A percentile compares a stretch with the other conserved stretches of the same genome.
phyloP scores from a whole-genome alignment of 345 rosid species.

The Salix suchowensis region DNA sequence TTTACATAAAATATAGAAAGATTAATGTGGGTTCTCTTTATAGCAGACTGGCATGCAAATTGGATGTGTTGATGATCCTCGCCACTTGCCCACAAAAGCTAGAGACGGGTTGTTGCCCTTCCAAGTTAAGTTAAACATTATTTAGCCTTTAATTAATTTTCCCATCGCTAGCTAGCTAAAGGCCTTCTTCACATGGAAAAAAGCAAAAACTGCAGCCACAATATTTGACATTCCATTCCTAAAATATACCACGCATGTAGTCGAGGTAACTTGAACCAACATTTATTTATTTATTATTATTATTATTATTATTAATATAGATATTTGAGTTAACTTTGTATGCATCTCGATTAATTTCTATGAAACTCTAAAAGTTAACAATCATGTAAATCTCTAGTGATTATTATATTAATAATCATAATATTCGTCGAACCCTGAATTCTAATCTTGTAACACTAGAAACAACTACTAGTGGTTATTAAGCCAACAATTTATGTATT shows the following conservation, averaged over 20 bases:
- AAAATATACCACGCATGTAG: background rate
- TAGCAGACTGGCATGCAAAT: constrained; percentile 4
- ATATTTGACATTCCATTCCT: background rate
- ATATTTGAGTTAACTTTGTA: too few relatives aligned
- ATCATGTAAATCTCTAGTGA: accelerated
- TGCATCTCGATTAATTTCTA: too few relatives aligned
- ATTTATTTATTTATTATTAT: too few relatives aligned
- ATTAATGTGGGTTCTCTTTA: background rate
- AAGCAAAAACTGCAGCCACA: background rate
- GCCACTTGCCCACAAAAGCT: constrained; percentile 9
- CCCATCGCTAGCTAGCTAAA: background rate
- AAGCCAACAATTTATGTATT: background rate
- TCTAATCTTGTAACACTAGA: too few relatives aligned
- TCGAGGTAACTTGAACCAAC: background rate
- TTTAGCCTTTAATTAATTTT: background rate
- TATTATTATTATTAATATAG: too few relatives aligned
- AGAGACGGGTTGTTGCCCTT: constrained; percentile 3
- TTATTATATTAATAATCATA: too few relatives aligned
- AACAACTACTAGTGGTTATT: too few relatives aligned
- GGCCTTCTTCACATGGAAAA: background rate
- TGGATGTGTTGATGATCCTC: background rate
- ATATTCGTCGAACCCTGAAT: too few relatives aligned
- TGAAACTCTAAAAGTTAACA: accelerated
- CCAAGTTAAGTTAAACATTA: constrained; percentile 13
- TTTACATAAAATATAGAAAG: background rate